Conservation (phyloP, 345 rosid genomes). For the Carallia brachiata region DNA sequence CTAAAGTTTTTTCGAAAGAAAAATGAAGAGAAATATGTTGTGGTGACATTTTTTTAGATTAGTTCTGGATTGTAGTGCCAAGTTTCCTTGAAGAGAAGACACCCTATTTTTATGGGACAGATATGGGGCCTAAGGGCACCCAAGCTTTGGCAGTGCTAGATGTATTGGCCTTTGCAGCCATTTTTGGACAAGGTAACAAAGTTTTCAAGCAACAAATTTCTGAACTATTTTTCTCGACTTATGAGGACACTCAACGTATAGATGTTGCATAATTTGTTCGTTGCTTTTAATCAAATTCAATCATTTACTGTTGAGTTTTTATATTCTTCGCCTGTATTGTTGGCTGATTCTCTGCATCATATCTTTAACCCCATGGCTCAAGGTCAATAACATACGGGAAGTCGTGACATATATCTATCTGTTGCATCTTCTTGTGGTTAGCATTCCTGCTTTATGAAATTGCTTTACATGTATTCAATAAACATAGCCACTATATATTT, state of each 20-base stretch:
- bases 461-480: conserved; percentile 9
- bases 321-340: not conserved
- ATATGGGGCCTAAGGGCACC: too few species aligned
- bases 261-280: not conserved
- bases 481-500: conserved; percentile 2
- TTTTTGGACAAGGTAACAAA: not conserved
- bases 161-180: not conserved
- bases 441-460: not conserved
- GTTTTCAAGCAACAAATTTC: too few species aligned
- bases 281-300: not conserved
- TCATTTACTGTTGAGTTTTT: not conserved
- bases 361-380: not conserved
- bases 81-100: too few species aligned
- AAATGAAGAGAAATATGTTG: too few species aligned
- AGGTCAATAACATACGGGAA: not conserved
- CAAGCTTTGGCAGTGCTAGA: not conserved
- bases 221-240: too few species aligned
- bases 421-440: not conserved
- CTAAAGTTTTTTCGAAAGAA: too few species aligned
- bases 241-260: too few species aligned
- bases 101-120: too few species aligned
- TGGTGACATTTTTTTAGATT: too few species aligned
- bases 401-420: not conserved
- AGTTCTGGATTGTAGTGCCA: too few species aligned
- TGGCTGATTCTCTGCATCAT: not conserved